Base-by-base conservation (phyloP, 192 early-diverging fungal species). In the Coemansia sp. region DNA sequence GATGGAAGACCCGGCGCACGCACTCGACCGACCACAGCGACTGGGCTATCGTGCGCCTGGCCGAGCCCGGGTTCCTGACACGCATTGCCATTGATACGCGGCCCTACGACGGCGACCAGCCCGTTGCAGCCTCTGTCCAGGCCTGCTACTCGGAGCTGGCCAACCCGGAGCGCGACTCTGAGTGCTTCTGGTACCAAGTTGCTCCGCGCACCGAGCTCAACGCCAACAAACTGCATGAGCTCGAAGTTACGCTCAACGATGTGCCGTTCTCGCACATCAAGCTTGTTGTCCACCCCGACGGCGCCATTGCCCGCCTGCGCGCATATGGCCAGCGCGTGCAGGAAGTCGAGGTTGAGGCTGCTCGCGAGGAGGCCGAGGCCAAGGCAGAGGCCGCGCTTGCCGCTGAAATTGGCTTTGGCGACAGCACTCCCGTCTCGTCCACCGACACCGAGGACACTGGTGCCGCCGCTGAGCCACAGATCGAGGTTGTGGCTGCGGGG, bases 1-100 rank as follows among this genome's bases (percentile, higher is more conserved):
- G 95, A 18, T 97, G 95, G 95, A 93, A 95, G 75, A 97, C 93
- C 3, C 75, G 79, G 46, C 84, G 90, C 23, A 91, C 90, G 6
- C 87, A 92, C 38, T 33, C 65, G 2, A 77, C 73, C 9, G 83
- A 84, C 26, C 86, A 90, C 67, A 78, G 77, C 55, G 90, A 97
- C 67, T 91, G 87, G 86, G 89, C 87, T 8, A 83, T 90, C 28
- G 81, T 96, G 48, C 75, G 83, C 38, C 85, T 96, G 37, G 93
- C 91, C 36, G 80, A 81, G 66, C 81, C 86, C 10, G 92, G 92
- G 5, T 88, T 88, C 63, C 76, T 96, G n/a, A 75, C 87, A 18
- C 74, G 87, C 60, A 84, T 91, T 31, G 90, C 91, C 60, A 71
- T 96, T 18, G 94, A 96, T 71, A 97, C 94, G 7, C 84, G 86